Evolutionary conservation across 768 basidiomycete genomes (phyloP).

Genomic region (Ramaria sp.): DNA sequence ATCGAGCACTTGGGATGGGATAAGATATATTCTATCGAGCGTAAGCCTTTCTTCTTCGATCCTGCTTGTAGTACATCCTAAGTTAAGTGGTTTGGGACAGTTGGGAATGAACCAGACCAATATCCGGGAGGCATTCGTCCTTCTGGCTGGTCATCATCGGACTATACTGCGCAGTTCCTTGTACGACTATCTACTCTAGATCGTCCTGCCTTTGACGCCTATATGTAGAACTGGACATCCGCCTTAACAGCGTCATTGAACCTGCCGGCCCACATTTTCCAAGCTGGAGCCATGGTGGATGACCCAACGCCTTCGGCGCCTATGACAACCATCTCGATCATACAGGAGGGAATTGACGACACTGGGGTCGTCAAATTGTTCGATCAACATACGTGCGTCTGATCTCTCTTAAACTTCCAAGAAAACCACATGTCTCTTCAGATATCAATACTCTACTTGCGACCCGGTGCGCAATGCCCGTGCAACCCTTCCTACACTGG

Average conservation of each 20-base stretch:
- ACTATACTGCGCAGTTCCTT: constrained; percentile 18
- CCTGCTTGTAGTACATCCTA: not conserved
- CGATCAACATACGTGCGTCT: constrained; percentile 20
- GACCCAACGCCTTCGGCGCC: constrained; percentile 18
- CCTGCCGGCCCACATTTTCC: constrained; percentile 13
- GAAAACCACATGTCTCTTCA: not conserved
- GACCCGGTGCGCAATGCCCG: constrained; percentile 20
- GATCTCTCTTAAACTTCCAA: not conserved
- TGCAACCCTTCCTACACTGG: constrained; percentile 21
- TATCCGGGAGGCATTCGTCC: constrained; percentile 15
- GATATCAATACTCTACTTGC: constrained; percentile 26
- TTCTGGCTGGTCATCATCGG: constrained; percentile 13
- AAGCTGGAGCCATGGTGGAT: constrained; percentile 16
- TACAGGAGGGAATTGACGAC: constrained; percentile 17
- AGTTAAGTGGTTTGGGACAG: not conserved
- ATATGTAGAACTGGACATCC: constrained; percentile 17
- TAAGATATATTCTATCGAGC: constrained; percentile 18
- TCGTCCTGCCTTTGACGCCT: not conserved
- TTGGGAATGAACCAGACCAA: constrained; percentile 20
- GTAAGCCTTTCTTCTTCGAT: constrained; percentile 9
- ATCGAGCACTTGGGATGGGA: constrained; percentile 17
- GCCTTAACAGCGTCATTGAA: constrained; percentile 13
- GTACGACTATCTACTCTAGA: constrained; percentile 4
- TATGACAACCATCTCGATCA: constrained; percentile 16
- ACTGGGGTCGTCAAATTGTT: constrained; percentile 18